A percentile compares a stretch with the other conserved stretches of the same genome.
phyloP scores from a whole-genome alignment of 2,329 filamentous ascomycete species.

The Magnaporthales sp. region DNA sequence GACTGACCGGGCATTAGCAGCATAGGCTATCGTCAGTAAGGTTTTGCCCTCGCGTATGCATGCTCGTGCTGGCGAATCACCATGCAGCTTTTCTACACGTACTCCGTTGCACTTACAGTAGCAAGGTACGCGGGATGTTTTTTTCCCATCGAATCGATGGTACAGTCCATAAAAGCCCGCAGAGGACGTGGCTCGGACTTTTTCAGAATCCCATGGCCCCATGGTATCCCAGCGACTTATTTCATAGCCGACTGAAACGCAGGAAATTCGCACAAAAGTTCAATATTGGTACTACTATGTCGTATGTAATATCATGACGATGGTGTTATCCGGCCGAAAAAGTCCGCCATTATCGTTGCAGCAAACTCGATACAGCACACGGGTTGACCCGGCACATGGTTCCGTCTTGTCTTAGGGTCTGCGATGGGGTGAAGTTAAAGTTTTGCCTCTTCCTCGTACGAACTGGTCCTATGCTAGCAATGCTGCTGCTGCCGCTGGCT shows the following conservation, averaged over 20 bases:
- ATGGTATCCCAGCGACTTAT: not conserved
- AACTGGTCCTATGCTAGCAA: not conserved
- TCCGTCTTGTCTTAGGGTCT: not conserved
- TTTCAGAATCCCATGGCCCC: not conserved
- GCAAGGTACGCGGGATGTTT: not conserved
- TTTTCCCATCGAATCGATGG: not conserved
- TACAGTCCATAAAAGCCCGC: not conserved
- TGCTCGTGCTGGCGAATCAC: not conserved
- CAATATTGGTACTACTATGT: too few relatives aligned
- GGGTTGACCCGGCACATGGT: not conserved
- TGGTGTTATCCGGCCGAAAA: not conserved
- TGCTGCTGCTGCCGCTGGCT: not conserved
- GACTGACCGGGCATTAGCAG: not conserved
- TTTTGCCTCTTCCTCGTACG: not conserved
- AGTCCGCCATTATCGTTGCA: not conserved
- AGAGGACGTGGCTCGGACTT: not conserved
- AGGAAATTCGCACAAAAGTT: not conserved
- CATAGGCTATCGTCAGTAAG: not conserved
- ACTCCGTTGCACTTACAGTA: not conserved
- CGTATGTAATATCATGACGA: not conserved
- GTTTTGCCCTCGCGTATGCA: not conserved
- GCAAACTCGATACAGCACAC: not conserved
- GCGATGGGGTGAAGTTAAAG: not conserved
- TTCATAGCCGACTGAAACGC: not conserved
- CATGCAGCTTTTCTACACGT: not conserved